Base-by-base conservation (phyloP, 2,329 filamentous ascomycete genomes). In the Talaromyces verruculosus region DNA sequence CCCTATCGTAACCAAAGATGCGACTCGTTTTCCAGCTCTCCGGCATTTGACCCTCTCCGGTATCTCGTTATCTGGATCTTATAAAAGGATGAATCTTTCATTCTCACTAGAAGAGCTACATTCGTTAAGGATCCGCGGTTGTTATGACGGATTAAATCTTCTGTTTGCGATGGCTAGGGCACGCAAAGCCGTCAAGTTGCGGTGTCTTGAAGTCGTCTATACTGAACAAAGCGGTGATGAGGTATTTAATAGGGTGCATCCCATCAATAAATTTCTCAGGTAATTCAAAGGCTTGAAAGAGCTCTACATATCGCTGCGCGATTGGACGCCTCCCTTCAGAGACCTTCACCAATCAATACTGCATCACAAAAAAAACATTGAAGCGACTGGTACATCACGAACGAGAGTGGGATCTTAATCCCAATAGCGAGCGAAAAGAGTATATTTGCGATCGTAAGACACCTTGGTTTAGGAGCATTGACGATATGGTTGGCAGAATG, bases 231-330 rank as follows among this genome's bases (percentile, higher is more conserved):
- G 4, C 4, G 22, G 7, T 8, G 25, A 30, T 15, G 51, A 55
- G 5, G 25, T 4, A 35, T n/a, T n/a, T n/a, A 15, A 55, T n/a
- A n/a, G 17, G 19, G 8, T 25, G 17, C 19, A 28, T 33, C 37
- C 59, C 6, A 10, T 62, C 13, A 15, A 22, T 17, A 4, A 3
- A 30, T 33, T 62, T 15, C 30, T 62, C n/a, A 49, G 22, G 30
- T 28, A 22, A 19, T 62, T 51, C n/a, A n/a, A 49, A 33, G 59
- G 59, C 37, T 22, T 62, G 5, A 25, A 62, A 33, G 59, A 62
- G 22, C 59, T 62, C 30, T 62, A 49, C 13, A 49, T 62, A 30
- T 33, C 25, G 6, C 43, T 49, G 3, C 22, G 22, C n/a, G 30
- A 47, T 7, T n/a, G 5, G 17, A 33, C 10, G 2, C 2, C 4